Conservation (phyloP, 2,329 filamentous ascomycete genomes). For the Pseudocercospora fuligena region DNA sequence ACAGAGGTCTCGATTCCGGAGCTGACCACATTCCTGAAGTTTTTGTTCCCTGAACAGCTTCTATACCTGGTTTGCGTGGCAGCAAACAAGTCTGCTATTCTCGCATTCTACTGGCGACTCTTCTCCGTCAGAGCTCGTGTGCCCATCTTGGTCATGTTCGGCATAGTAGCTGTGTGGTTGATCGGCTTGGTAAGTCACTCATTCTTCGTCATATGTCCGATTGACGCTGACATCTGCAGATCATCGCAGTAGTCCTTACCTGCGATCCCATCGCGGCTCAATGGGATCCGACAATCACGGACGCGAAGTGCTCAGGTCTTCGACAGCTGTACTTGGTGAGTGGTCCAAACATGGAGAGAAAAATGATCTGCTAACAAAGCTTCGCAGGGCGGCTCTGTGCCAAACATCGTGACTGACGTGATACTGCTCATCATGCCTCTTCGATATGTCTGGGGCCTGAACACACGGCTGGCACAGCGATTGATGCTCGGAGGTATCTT, state of each 20-base stretch:
- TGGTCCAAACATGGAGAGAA: background rate
- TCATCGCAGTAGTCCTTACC: conserved; percentile 20
- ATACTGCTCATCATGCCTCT: conserved; percentile 17
- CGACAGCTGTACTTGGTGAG: conserved; percentile 13
- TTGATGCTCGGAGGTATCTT: conserved; percentile 21
- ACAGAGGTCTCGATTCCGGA: conserved; percentile 8
- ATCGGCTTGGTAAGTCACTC: conserved; percentile 14
- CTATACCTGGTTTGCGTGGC: conserved; percentile 25
- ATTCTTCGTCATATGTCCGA: background rate
- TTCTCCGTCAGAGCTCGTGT: conserved; percentile 25
- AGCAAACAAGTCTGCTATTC: conserved; percentile 27
- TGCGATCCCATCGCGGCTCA: conserved; percentile 22
- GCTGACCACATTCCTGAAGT: conserved; percentile 16
- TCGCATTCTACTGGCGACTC: conserved; percentile 32
- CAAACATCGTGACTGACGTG: conserved; percentile 22
- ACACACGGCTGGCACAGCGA: conserved; percentile 11
- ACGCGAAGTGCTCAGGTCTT: conserved; percentile 15
- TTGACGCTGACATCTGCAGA: background rate
- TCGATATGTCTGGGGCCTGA: conserved; percentile 11
- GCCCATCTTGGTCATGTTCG: conserved; percentile 17
- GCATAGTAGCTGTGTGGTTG: conserved; percentile 21
- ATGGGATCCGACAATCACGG: conserved; percentile 22
- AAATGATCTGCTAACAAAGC: conserved; percentile 4
- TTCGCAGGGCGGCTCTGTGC: conserved; percentile 19
- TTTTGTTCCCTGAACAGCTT: conserved; percentile 24